Base-by-base conservation (phyloP, 2,329 filamentous ascomycete species). In the Corinectria fuckeliana region DNA sequence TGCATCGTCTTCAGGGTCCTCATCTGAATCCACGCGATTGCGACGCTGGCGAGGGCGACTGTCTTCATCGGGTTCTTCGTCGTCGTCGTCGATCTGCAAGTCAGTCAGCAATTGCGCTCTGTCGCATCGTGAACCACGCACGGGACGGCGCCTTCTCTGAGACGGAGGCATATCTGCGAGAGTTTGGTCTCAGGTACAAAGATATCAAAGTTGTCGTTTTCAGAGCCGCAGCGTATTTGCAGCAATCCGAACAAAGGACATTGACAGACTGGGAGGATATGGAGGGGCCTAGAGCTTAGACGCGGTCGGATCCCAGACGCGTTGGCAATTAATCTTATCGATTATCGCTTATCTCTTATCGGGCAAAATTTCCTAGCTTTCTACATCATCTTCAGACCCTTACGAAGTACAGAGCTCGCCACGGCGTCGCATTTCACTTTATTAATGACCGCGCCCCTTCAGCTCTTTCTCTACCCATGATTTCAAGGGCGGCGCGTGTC, bases 11-110 rank as follows among this genome's bases (percentile, higher is more conserved):
- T 67, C 74, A 13, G 65, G 69, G 30, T 73, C 73, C 4, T 69
- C 75, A 41, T 72, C 74, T n/a, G 64, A 74, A 28, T 62, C 65
- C 16, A 69, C 63, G 42, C 65, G 65, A 50, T 70, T 70, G 38
- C 57, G 68, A 30, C 75, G 72, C 63, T 76, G 76, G 18, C 69
- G 69, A 5, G 72, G 72, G 7, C 72, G 71, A 10, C 63, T 64
- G 20, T 74, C 69, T 53, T 76, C 72, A 10, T 77, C 75, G 8
- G 66, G 45, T 13, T 76, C 75, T 8, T 75, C 74, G 30, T 68
- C 75, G 9, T 75, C 74, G 30, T 68, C 69, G 23, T 71, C 68
- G 21, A 61, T 52, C 69, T 71, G 23, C 11, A 5, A 13, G 8
- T 9, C 11, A 5, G 32, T 61, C 61, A 64, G 62, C 42, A 28